phyloP scores from a whole-genome alignment of 1,284 basidiomycete genomes.

The Leucoagaricus sp. region DNA sequence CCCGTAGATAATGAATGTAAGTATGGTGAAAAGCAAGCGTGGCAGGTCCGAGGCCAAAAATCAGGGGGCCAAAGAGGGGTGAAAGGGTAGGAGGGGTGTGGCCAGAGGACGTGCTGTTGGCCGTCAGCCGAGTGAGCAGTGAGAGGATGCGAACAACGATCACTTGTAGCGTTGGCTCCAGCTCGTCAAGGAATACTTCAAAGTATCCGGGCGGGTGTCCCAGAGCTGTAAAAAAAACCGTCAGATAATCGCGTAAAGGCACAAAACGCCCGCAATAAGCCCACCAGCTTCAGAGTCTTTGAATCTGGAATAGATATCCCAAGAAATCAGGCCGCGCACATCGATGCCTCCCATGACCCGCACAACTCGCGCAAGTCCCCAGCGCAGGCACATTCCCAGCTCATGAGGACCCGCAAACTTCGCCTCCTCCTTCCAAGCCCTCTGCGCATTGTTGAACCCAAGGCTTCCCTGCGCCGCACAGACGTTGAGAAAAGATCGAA shows the following conservation, averaged over 20 bases:
- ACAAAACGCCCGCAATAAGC: constrained; percentile 27
- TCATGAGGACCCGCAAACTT: constrained; percentile 82
- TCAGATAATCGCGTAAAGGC: not conserved
- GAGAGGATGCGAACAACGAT: constrained; percentile 71
- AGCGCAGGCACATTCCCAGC: constrained; percentile 83
- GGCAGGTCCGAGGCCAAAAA: constrained; percentile 74
- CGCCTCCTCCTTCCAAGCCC: constrained; percentile 76
- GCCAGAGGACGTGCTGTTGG: constrained; percentile 78
- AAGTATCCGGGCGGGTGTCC: constrained; percentile 75
- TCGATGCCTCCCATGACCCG: constrained; percentile 65
- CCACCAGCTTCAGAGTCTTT: constrained; percentile 75
- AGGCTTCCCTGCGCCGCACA: constrained; percentile 40
- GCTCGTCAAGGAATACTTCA: constrained; percentile 52
- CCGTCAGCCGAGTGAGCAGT: constrained; percentile 77
- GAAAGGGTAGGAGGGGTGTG: constrained; percentile 84
- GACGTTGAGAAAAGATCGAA: constrained; percentile 71
- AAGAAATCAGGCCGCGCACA: constrained; percentile 72
- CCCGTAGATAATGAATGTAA: constrained; percentile 79
- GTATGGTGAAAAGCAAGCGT: constrained; percentile 71
- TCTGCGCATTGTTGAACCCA: constrained; percentile 47
- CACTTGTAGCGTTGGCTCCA: constrained; percentile 56
- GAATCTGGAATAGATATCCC: constrained; percentile 80
- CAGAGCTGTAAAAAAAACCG: constrained; percentile 42
- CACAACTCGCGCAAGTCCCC: constrained; percentile 79
- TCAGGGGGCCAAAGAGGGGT: constrained; percentile 83